phyloP scores from a whole-genome alignment of 2,329 filamentous ascomycete species.

The Ophiocordyceps australis region DNA sequence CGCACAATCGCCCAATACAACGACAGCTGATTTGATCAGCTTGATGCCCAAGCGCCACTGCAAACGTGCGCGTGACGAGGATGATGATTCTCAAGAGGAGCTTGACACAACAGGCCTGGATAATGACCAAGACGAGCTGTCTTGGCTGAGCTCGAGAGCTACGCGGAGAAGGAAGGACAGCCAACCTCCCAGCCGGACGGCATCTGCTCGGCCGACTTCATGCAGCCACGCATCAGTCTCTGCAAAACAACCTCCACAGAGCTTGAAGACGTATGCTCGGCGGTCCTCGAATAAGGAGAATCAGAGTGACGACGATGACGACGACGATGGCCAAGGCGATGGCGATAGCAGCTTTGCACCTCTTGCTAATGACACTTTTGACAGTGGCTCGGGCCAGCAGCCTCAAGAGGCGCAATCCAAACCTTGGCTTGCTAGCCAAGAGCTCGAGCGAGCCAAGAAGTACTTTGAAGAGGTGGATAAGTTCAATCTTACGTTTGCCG shows the following conservation, averaged over 20 bases:
- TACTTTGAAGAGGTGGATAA: conserved; percentile 54
- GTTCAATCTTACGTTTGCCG: conserved; percentile 49
- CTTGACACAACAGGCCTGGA: conserved; percentile 27
- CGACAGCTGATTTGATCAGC: conserved; percentile 33
- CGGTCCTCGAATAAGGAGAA: conserved; percentile 40
- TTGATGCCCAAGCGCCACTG: conserved; percentile 33
- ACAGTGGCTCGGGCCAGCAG: conserved; percentile 9
- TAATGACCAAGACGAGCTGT: conserved; percentile 38
- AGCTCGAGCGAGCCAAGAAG: conserved; percentile 37
- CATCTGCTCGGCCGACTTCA: conserved; percentile 8
- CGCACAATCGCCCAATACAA: conserved; percentile 23
- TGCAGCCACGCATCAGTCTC: conserved; percentile 8
- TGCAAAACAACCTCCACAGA: conserved; percentile 8
- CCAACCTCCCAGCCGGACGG: conserved; percentile 11
- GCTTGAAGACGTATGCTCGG: conserved; percentile 28
- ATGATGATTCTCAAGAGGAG: conserved; percentile 29
- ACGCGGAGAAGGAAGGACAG: conserved; percentile 15
- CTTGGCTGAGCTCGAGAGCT: conserved; percentile 20
- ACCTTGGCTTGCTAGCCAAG: conserved; percentile 23
- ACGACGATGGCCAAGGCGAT: conserved; percentile 17
- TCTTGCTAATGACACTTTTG: conserved; percentile 26
- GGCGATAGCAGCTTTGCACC: conserved; percentile 22
- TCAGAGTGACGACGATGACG: conserved; percentile 16
- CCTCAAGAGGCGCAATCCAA: conserved; percentile 16
- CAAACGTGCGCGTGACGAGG: conserved; percentile 19